phyloP scores from a whole-genome alignment of 805 yeast genomes.

The Suhomyces kilbournensis region DNA sequence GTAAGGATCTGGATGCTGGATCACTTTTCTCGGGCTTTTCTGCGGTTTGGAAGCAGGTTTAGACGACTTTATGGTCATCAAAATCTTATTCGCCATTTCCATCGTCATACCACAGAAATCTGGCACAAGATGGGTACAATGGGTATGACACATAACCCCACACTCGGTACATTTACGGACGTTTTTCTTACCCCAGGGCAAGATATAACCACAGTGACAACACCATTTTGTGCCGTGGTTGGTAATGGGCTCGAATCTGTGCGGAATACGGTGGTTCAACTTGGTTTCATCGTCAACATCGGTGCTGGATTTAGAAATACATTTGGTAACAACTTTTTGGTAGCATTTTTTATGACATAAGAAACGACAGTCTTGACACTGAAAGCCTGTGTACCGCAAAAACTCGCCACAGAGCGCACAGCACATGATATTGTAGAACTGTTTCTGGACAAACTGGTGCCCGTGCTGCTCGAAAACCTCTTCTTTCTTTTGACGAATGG shows the following conservation, averaged over 20 bases:
- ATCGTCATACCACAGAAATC: constrained; percentile 98
- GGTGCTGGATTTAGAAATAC: constrained; percentile 73
- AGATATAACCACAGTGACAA: constrained; percentile 95
- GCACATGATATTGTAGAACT: constrained; percentile 92
- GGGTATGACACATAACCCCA: constrained; percentile 91
- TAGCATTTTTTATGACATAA: constrained; percentile 80
- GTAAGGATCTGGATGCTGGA: background rate
- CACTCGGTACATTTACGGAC: constrained; percentile 91
- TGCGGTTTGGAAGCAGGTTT: constrained; percentile 18
- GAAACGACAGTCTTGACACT: constrained; percentile 81
- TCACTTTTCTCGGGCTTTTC: constrained; percentile 1
- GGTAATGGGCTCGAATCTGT: constrained; percentile 86
- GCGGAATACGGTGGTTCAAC: constrained; percentile 95
- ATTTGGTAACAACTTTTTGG: constrained; percentile 75
- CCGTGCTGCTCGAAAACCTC: constrained; percentile 94
- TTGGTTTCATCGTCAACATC: constrained; percentile 74
- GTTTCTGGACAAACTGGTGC: constrained; percentile 93
- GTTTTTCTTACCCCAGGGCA: constrained; percentile 93
- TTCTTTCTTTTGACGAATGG: constrained; percentile 88
- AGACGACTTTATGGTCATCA: constrained; percentile 78
- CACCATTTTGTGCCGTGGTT: constrained; percentile 99
- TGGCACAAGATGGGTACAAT: constrained; percentile 92
- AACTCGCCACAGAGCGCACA: constrained; percentile 98
- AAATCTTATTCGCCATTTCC: constrained; percentile 90
- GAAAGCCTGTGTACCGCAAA: constrained; percentile 79